Evolutionary conservation across 257 asterid genomes (phyloP).

Genomic region (Lithospermum erythrorhizon): DNA sequence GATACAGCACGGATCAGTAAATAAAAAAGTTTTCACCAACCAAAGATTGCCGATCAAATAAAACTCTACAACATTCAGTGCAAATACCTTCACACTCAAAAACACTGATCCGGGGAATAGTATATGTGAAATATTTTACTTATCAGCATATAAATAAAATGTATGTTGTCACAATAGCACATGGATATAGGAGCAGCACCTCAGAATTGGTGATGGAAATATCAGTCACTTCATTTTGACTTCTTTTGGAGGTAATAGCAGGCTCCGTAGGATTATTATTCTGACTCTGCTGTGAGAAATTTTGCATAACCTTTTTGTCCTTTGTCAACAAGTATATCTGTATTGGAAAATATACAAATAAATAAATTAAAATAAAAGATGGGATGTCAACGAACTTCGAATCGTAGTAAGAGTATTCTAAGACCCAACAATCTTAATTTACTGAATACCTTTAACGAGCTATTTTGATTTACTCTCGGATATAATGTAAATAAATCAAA

Average conservation of each 20-base stretch:
- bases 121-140: not conserved
- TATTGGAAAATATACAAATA: conserved; percentile 1
- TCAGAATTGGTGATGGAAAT: conserved; percentile 8
- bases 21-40: not conserved
- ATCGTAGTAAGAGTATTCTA: too few species aligned
- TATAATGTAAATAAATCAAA: too few species aligned
- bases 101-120: too few species aligned
- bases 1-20: not conserved
- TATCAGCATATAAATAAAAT: not conserved
- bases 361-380: too few species aligned
- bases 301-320: conserved; percentile 21
- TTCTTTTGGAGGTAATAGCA: conserved; percentile 9
- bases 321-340: conserved; percentile 23
- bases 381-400: too few species aligned
- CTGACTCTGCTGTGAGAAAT: conserved; percentile 13
- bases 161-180: not conserved
- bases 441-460: too few species aligned
- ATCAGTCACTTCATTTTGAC: conserved; percentile 13
- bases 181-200: conserved; percentile 10
- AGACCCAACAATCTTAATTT: too few species aligned
- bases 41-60: not conserved
- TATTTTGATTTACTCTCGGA: too few species aligned
- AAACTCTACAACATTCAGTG: not conserved
- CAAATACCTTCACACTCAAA: not conserved
- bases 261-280: conserved; percentile 8